Evolutionary conservation across 495 filamentous ascomycete species (phyloP).

Genomic region (Penicillium egyptiacum): DNA sequence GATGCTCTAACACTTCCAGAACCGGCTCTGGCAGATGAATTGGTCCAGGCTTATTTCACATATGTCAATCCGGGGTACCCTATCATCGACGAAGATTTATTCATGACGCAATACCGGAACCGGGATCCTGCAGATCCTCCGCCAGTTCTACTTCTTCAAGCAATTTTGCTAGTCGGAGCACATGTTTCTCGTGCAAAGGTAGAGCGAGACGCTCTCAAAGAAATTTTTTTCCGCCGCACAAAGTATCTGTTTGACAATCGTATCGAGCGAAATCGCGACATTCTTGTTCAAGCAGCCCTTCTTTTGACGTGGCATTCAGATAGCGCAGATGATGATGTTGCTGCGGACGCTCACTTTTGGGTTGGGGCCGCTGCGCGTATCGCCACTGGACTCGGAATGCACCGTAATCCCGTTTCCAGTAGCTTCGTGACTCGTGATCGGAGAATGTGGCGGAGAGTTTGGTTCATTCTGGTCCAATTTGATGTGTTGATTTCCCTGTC

Average conservation of each 20-base stretch:
- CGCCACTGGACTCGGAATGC: constrained; percentile 51
- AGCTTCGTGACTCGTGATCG: constrained; percentile 44
- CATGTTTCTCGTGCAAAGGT: constrained; percentile 44
- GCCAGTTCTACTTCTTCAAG: constrained; percentile 46
- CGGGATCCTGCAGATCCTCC: constrained; percentile 47
- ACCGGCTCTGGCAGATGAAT: constrained; percentile 44
- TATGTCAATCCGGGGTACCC: constrained; percentile 48
- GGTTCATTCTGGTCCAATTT: constrained; percentile 50
- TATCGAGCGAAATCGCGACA: constrained; percentile 52
- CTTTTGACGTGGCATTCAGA: constrained; percentile 52
- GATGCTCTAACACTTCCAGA: constrained; percentile 50
- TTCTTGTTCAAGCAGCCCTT: constrained; percentile 48
- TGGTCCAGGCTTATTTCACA: constrained; percentile 49
- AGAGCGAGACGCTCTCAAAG: constrained; percentile 46
- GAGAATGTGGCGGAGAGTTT: constrained; percentile 49
- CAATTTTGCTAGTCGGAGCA: constrained; percentile 47
- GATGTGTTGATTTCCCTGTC: constrained; percentile 52
- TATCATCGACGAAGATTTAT: constrained; percentile 48
- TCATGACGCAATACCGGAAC: constrained; percentile 50
- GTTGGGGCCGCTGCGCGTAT: constrained; percentile 49
- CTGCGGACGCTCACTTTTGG: constrained; percentile 52
- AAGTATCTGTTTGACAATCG: constrained; percentile 51
- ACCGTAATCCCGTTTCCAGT: constrained; percentile 47
- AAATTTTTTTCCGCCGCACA: constrained; percentile 49
- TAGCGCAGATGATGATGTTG: constrained; percentile 48